Evolutionary conservation across 768 basidiomycete genomes (phyloP).

Genomic region (Leucosporidium yakuticum): DNA sequence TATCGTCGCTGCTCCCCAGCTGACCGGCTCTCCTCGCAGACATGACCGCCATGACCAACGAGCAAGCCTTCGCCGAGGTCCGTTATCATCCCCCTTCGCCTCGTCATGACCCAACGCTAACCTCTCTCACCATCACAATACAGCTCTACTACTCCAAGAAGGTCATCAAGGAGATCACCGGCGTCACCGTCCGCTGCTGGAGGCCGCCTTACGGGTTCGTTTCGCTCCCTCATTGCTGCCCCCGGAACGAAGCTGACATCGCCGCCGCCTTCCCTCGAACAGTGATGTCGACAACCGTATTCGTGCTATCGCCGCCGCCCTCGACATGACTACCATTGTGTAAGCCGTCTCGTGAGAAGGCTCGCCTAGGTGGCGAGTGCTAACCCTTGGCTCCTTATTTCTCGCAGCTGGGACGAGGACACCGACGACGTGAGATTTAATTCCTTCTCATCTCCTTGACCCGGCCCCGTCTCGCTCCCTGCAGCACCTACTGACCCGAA

Average conservation of each 20-base stretch:
- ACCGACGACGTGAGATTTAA: not conserved
- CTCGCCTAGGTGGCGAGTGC: not conserved
- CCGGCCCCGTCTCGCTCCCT: not conserved
- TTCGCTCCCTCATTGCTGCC: not conserved
- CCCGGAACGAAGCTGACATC: not conserved
- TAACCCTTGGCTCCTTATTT: not conserved
- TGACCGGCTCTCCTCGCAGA: constrained; percentile 39
- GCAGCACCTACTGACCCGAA: constrained; percentile 20
- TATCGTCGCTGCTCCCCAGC: constrained; percentile 28
- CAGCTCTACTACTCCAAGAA: constrained; percentile 31
- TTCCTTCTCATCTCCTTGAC: not conserved
- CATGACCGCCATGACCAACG: constrained; percentile 47
- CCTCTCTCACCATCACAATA: constrained; percentile 10
- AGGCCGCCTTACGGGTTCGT: constrained; percentile 32
- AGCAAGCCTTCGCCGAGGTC: constrained; percentile 45
- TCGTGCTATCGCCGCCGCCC: constrained; percentile 35
- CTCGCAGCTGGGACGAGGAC: not conserved
- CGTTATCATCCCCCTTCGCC: too few species aligned
- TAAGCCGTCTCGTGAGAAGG: not conserved
- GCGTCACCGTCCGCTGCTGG: constrained; percentile 32
- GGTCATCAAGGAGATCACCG: constrained; percentile 30
- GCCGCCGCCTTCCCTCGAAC: not conserved
- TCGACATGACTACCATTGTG: constrained; percentile 34
- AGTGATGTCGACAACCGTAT: constrained; percentile 38
- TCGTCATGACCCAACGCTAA: constrained; percentile 25